Percentiles rank a stretch among this genome's conserved stretches.
These are phyloP conservation scores for Paraphaeosphaeria sporulosa DNA, from an alignment of 2,329 filamentous ascomycete species.

Conservation along the genomic window DNA sequence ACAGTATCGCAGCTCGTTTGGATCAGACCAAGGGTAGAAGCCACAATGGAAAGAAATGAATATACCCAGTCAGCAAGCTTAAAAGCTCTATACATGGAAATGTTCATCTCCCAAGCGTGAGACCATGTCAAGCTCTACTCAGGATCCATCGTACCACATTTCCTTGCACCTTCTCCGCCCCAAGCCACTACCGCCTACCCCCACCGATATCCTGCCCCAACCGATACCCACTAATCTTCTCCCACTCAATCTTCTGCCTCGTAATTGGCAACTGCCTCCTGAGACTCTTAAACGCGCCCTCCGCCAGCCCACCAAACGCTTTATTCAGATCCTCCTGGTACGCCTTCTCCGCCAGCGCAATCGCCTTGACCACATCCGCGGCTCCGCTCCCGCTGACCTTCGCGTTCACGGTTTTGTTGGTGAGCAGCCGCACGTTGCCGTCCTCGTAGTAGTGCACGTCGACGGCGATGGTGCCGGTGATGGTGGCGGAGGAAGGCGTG, in stretches of 20 bases:
- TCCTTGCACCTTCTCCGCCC: too few species aligned
- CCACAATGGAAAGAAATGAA: too few species aligned
- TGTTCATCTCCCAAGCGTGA: too few species aligned
- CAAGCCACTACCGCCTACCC: slow-evolving; percentile 48
- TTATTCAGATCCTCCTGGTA: slow-evolving; percentile 97
- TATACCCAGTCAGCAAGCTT: too few species aligned
- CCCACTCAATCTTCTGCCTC: slow-evolving; percentile 99
- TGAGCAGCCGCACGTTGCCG: slow-evolving; percentile 92
- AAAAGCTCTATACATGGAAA: too few species aligned
- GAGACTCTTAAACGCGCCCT: slow-evolving; percentile 93
- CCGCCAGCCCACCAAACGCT: slow-evolving; percentile 85
- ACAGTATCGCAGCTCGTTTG: too few species aligned
- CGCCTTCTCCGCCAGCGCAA: slow-evolving; percentile 82
- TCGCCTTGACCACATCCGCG: slow-evolving; percentile 76
- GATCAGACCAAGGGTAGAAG: too few species aligned
- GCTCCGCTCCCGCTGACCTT: slow-evolving; percentile 68
- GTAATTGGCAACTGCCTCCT: slow-evolving; percentile 94
- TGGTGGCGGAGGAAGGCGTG: slow-evolving; percentile 68
- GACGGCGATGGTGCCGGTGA: slow-evolving; percentile 85
- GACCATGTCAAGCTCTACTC: too few species aligned
- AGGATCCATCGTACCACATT: neutral
- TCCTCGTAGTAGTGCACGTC: slow-evolving; percentile 99
- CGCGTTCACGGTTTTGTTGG: slow-evolving; percentile 76
- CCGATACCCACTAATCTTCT: slow-evolving; percentile 93
- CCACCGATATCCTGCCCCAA: slow-evolving; percentile 62